A percentile compares a stretch with the other conserved stretches of the same genome.
phyloP scores from a whole-genome alignment of 2,329 filamentous ascomycete species.

The Colletotrichum agaves region DNA sequence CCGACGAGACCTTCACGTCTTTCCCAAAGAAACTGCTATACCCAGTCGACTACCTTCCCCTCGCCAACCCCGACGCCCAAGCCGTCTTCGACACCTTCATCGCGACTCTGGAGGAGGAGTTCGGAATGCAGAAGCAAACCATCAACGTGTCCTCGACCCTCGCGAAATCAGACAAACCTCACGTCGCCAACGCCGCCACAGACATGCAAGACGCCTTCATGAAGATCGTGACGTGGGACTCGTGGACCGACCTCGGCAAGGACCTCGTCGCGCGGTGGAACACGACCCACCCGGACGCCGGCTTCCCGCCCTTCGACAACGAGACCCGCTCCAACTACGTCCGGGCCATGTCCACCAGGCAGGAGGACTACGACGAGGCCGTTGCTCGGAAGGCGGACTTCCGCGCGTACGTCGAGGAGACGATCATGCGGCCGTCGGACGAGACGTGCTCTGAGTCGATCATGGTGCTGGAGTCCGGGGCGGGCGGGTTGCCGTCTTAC shows the following conservation, averaged over 20 bases:
- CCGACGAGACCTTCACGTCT: constrained; percentile 4
- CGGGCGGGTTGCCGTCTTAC: constrained; percentile 19
- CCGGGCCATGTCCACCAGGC: not conserved
- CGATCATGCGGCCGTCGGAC: not conserved
- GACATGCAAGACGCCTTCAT: not conserved
- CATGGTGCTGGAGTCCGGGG: constrained; percentile 22
- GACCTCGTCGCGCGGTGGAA: constrained; percentile 11
- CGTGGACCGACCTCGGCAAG: constrained; percentile 16
- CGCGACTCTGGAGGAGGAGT: constrained; percentile 3
- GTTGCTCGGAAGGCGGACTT: not conserved
- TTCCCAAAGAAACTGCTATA: constrained; percentile 13
- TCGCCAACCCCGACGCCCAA: constrained; percentile 21
- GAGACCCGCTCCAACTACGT: not conserved
- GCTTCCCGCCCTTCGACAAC: constrained; percentile 24
- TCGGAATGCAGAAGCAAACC: not conserved
- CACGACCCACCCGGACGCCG: constrained; percentile 10
- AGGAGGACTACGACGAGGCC: constrained; percentile 1
- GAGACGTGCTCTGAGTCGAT: constrained; percentile 24
- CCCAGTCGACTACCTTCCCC: constrained; percentile 27
- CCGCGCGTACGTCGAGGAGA: not conserved
- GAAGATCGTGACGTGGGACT: constrained; percentile 7
- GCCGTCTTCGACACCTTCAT: constrained; percentile 26
- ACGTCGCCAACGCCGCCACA: constrained; percentile 17
- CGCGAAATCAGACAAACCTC: not conserved
- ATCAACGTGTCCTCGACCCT: constrained; percentile 18